Percentiles rank a stretch among this genome's conserved stretches.
These are phyloP conservation scores for Parmelia sp. DNA, from an alignment of 495 filamentous ascomycete species.

Conservation along the genomic window DNA sequence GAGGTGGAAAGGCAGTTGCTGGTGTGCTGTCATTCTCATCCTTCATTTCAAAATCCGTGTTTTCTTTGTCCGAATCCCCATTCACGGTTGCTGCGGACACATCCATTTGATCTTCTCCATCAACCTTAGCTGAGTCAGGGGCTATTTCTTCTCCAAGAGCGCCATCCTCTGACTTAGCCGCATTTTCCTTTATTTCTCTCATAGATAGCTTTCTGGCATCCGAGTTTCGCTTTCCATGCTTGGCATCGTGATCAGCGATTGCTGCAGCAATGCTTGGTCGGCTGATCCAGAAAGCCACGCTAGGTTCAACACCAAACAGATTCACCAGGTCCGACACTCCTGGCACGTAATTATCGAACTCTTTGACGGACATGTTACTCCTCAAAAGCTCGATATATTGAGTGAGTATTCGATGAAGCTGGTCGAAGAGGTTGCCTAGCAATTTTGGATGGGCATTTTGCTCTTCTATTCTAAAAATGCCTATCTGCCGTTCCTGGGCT, in stretches of 20 bases:
- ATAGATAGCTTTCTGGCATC: slow-evolving; percentile 16
- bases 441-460: slow-evolving; percentile 69
- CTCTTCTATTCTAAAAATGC: slow-evolving; percentile 63
- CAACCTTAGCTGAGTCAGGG: background rate
- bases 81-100: background rate
- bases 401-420: slow-evolving; percentile 73
- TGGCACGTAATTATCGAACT: slow-evolving; percentile 80
- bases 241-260: slow-evolving; percentile 44
- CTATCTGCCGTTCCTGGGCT: slow-evolving; percentile 78
- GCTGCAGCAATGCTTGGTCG: slow-evolving; percentile 58
- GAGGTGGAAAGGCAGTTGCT: background rate
- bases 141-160: slow-evolving; percentile 9
- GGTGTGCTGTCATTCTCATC: slow-evolving; percentile 7
- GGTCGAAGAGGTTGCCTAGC: slow-evolving; percentile 77
- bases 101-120: slow-evolving; percentile 8
- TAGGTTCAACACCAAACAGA: slow-evolving; percentile 74
- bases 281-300: slow-evolving; percentile 82
- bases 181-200: slow-evolving; percentile 25
- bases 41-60: background rate
- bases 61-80: slow-evolving; percentile 4
- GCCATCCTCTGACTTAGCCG: slow-evolving; percentile 25
- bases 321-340: slow-evolving; percentile 62
- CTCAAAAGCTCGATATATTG: slow-evolving; percentile 88
- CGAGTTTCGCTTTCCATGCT: slow-evolving; percentile 13
- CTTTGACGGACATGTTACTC: slow-evolving; percentile 64